Percentiles rank a stretch among this genome's conserved stretches.
Conservation (phyloP, 2,329 filamentous ascomycete species). For the Epichloe gansuensis region DNA sequence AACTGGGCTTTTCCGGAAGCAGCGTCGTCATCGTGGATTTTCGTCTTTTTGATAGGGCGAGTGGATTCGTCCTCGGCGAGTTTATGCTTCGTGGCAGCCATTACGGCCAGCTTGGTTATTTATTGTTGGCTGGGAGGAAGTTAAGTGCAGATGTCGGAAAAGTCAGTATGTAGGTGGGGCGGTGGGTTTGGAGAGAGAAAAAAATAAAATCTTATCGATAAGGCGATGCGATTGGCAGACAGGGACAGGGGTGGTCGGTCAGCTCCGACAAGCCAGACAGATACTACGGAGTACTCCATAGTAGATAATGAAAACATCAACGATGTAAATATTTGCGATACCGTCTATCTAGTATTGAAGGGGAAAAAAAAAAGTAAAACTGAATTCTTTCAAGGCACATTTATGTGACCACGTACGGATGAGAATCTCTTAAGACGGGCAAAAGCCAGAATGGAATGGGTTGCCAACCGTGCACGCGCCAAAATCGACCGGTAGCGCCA, state of each 20-base stretch:
- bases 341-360: too few relatives aligned
- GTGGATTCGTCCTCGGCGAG: constrained; percentile 23
- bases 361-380: too few relatives aligned
- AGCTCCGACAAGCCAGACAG: too few relatives aligned
- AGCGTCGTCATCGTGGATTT: constrained; percentile 19
- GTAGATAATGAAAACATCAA: too few relatives aligned
- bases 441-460: too few relatives aligned
- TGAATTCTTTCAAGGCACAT: too few relatives aligned
- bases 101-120: constrained; percentile 8
- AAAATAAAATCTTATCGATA: constrained; percentile 21
- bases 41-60: constrained; percentile 28
- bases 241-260: too few relatives aligned
- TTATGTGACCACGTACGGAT: too few relatives aligned
- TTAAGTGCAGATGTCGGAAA: neutral
- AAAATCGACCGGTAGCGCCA: too few relatives aligned
- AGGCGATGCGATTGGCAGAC: neutral
- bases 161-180: neutral
- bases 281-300: neutral
- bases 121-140: neutral
- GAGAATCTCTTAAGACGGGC: too few relatives aligned
- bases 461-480: too few relatives aligned
- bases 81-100: constrained; percentile 29
- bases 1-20: constrained; percentile 18
- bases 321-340: too few relatives aligned
- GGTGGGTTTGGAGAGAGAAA: constrained; percentile 11